Percentiles rank a stretch among this genome's conserved stretches.
These are phyloP conservation scores for Clarireedia sp. DNA, from an alignment of 2,329 filamentous ascomycete species.

Conservation along the genomic window DNA sequence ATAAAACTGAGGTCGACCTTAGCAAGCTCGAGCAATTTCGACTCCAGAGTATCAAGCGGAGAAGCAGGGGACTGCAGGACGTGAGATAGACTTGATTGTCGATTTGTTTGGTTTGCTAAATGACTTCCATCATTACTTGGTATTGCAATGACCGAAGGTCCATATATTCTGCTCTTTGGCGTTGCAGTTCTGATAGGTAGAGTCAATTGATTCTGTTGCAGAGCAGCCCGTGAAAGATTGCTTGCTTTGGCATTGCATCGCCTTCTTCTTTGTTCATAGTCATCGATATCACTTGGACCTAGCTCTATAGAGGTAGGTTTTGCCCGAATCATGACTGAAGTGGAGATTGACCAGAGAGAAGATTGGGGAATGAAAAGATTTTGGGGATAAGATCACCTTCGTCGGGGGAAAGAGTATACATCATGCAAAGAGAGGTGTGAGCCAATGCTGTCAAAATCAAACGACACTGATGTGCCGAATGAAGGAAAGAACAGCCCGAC, in stretches of 20 bases:
- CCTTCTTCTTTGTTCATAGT: slow-evolving; percentile 19
- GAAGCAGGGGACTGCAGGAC: not conserved
- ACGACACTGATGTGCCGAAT: too few species aligned
- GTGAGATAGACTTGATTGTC: too few species aligned
- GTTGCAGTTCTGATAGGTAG: not conserved
- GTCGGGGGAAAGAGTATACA: not conserved
- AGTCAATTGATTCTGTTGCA: not conserved
- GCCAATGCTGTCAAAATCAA: too few species aligned
- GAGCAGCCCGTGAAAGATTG: not conserved
- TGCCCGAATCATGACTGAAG: slow-evolving; percentile 23
- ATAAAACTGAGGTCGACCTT: not conserved
- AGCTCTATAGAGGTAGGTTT: slow-evolving; percentile 20
- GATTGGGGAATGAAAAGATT: not conserved
- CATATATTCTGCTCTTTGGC: not conserved
- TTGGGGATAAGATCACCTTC: not conserved
- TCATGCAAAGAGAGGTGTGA: not conserved
- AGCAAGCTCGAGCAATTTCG: not conserved
- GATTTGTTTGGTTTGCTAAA: not conserved
- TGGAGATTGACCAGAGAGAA: not conserved
- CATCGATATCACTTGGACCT: slow-evolving; percentile 20
- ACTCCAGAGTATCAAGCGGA: not conserved
- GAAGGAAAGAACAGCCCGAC: too few species aligned
- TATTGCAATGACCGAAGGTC: not conserved
- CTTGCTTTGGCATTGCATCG: not conserved
- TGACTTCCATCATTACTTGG: slow-evolving; percentile 5